Evolutionary conservation across 208 protist genomes (phyloP), one percentile per base, ranked within the genome.

Genomic region (Wallacemonas sp.): DNA sequence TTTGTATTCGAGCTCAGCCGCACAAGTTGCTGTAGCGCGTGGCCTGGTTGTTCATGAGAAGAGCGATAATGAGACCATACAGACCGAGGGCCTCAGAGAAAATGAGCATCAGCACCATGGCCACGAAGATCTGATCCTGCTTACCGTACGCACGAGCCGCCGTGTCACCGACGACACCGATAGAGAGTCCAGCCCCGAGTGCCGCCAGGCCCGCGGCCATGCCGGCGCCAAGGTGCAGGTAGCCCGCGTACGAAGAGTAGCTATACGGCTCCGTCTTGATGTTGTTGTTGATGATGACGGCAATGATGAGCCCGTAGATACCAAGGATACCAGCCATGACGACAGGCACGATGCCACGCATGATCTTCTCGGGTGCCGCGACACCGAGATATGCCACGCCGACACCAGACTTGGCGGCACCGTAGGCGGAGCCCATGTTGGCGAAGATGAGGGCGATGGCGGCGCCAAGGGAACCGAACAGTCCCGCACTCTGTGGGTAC

Each of bases 51-150:
- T 94, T 96, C 85, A 96, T 94, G 24, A 96, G 78, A 21, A 99
- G 73, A 58, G 96, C 98, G 66, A 99, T 98, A 76, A 99, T 99
- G 60, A 99, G 90, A 50, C 99, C 99, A 78, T 99, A 98, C 3
- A 99, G 71, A 63, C 96, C 99, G 12, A 99, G 87, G 60, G 98
- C 98, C 87, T 99, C 99, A 21, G 97, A 98, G 82, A 99, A 99
- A 90, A 99, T 99, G 38, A 99, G 97, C 88, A 99, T 99, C 19
- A 99, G 91, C 73, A 99, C 97, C 98, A 99, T 99, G 46, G 91
- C 97, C 38, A 99, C 97, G 82, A 99, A 99, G 17, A 99, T 91
- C 76, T 97, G 93, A 38, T 98, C 98, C 81, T 99, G 96, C 76
- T 98, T 93, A 15, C 85, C 91, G 76, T 93, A 95, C 26, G 90